Evolutionary conservation across 2,329 filamentous ascomycete species (phyloP).

Genomic region (Fusarium sublunatum): DNA sequence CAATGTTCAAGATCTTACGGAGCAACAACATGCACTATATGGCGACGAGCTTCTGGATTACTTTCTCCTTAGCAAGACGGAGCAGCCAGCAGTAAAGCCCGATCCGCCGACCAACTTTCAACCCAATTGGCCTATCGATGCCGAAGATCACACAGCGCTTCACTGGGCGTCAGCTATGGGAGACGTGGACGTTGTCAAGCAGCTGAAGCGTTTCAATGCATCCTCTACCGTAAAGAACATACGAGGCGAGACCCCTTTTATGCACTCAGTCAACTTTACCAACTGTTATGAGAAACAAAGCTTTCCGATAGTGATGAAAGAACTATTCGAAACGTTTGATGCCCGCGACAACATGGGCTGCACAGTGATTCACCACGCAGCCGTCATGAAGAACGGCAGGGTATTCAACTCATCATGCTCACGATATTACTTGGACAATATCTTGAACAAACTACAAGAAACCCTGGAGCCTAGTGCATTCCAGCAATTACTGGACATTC

Average conservation of each 20-base stretch:
- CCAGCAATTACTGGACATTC: conserved; percentile 80
- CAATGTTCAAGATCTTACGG: conserved; percentile 69
- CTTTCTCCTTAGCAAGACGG: conserved; percentile 87
- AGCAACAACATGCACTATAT: conserved; percentile 90
- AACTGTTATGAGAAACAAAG: conserved; percentile 96
- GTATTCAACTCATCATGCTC: conserved; percentile 87
- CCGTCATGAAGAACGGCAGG: conserved; percentile 85
- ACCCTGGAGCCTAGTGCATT: conserved; percentile 80
- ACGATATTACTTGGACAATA: conserved; percentile 91
- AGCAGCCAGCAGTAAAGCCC: conserved; percentile 77
- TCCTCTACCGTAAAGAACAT: conserved; percentile 76
- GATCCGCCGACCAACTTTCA: conserved; percentile 88
- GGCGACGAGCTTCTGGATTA: conserved; percentile 95
- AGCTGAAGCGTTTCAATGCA: conserved; percentile 84
- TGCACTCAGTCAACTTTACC: conserved; percentile 94
- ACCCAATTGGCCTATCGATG: conserved; percentile 91
- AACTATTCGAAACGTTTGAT: conserved; percentile 84
- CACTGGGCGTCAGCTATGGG: conserved; percentile 99
- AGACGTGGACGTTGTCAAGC: conserved; percentile 89
- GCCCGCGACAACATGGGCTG: conserved; percentile 82
- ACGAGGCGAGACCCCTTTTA: conserved; percentile 88
- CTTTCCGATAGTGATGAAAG: conserved; percentile 84
- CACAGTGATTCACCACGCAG: conserved; percentile 94
- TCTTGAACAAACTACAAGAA: conserved; percentile 87
- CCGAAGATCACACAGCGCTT: conserved; percentile 89